Base-by-base conservation (phyloP, 768 basidiomycete genomes). In the Tricholoma sp. region DNA sequence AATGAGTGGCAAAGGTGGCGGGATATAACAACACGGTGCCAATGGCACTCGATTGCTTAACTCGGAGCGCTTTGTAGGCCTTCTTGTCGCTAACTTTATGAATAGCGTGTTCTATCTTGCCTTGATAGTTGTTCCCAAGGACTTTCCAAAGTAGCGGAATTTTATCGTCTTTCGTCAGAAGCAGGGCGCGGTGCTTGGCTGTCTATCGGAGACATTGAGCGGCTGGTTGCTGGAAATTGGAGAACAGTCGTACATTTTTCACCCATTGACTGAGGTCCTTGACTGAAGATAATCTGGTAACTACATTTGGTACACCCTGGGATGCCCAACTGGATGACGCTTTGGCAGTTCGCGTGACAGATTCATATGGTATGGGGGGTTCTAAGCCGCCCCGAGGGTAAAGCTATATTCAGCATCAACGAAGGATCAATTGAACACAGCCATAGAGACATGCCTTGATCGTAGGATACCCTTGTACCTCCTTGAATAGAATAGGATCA, bases 391-490 rank as follows among this genome's bases (percentile, higher is more conserved):
- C 94, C 41, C 88, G 80, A 10, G 94, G 92, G 74, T 88, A 98
- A 2, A 90, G 72, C 83, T 88, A 52, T 11, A 58, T 2, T 51
- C 13, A 12, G 33, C n/a, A 31, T 59, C 31, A 55, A 58, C 55
- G n/a, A 57, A n/a, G n/a, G n/a, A n/a, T 18, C 50, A 18, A 36
- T 15, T 9, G 9, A 31, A 32, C 6, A 15, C 8, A 12, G 20
- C 24, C 4, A 8, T 7, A 49, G 37, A 8, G 44, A 57, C 70
- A 47, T 62, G 87, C 85, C 76, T 98, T 98, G 69, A 98, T 76
- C 2, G 94, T 97, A 2, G 94, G 94, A 80, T 94, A 98, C 2
- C 94, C 94, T 71, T 94, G 78, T 20, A 97, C 82, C 12, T 84
- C 84, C 81, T 86, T 59, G 12, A 28, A 39, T 37, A 18, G 2